Evolutionary conservation across 192 early-diverging fungal genomes (phyloP).

Genomic region (Nowakowskiella sp.): DNA sequence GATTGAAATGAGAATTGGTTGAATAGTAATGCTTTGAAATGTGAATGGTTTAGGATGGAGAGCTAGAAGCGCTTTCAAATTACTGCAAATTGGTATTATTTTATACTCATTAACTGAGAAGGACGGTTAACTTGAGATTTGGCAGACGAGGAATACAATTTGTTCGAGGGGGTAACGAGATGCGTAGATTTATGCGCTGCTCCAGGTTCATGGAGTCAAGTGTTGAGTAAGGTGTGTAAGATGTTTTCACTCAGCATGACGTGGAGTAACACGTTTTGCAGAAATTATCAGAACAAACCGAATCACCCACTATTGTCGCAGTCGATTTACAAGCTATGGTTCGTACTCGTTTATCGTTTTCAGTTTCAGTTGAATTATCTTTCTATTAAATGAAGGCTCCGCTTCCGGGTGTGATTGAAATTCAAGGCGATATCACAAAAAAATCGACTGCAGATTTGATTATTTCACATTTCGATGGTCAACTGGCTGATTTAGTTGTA

Average conservation of each 20-base stretch:
- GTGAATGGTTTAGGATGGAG: slow-evolving; percentile 56
- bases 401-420: slow-evolving; percentile 81
- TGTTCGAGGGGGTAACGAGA: slow-evolving; percentile 74
- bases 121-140: neutral
- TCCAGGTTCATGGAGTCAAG: slow-evolving; percentile 96
- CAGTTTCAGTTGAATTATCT: slow-evolving; percentile 2
- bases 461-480: slow-evolving; percentile 78
- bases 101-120: neutral
- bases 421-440: slow-evolving; percentile 98
- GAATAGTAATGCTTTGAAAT: too few species aligned
- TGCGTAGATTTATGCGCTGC: slow-evolving; percentile 97
- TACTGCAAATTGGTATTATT: slow-evolving; percentile 70
- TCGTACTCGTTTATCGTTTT: slow-evolving; percentile 1
- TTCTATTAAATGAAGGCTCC: slow-evolving; percentile 57
- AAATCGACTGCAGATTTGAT: slow-evolving; percentile 85
- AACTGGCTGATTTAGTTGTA: slow-evolving; percentile 85
- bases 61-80: slow-evolving; percentile 93
- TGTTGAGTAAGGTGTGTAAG: slow-evolving; percentile 34
- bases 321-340: slow-evolving; percentile 96
- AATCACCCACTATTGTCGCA: slow-evolving; percentile 77
- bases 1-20: neutral
- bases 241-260: neutral
- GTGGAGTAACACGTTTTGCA: neutral
- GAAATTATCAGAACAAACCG: slow-evolving; percentile 17
- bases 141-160: slow-evolving; percentile 80